A percentile compares a stretch with the other conserved stretches of the same genome.
phyloP scores from a whole-genome alignment of 2,329 filamentous ascomycete genomes.

The Thermothelomyces thermophilus region DNA sequence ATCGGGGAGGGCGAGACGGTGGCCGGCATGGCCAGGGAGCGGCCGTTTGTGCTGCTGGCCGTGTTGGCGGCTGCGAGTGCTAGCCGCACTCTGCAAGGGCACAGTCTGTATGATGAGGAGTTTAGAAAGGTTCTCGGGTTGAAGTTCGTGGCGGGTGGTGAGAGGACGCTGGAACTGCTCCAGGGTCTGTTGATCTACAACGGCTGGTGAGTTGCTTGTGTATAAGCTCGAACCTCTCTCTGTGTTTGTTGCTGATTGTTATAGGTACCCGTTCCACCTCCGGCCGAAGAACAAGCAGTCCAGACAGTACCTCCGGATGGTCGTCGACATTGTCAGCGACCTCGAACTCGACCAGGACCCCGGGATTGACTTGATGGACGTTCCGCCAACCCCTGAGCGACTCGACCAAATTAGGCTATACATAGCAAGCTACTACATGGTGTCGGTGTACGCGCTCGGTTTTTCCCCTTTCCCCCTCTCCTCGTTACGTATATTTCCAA shows the following conservation, averaged over 20 bases:
- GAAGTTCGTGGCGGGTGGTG: constrained; percentile 50
- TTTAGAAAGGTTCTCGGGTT: constrained; percentile 50
- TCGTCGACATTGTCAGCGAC: constrained; percentile 43
- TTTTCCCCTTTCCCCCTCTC: neutral
- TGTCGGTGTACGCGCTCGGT: constrained; percentile 34
- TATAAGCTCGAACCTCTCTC: too few species aligned
- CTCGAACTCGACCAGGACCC: constrained; percentile 42
- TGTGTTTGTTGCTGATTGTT: neutral
- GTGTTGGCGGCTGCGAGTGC: constrained; percentile 46
- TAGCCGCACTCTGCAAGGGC: constrained; percentile 42
- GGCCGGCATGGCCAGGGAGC: constrained; percentile 36
- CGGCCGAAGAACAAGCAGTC: constrained; percentile 45
- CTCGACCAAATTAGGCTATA: constrained; percentile 42
- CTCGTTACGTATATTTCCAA: neutral
- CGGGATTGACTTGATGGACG: constrained; percentile 22
- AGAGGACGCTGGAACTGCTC: constrained; percentile 50
- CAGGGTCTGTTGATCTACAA: constrained; percentile 53
- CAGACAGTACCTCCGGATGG: constrained; percentile 47
- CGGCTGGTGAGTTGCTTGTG: constrained; percentile 45
- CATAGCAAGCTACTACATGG: constrained; percentile 38
- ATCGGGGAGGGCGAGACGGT: constrained; percentile 38
- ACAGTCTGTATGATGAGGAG: constrained; percentile 50
- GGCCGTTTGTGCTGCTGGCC: constrained; percentile 49
- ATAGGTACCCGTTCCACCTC: constrained; percentile 51
- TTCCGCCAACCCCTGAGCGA: constrained; percentile 26